A percentile compares a stretch with the other conserved stretches of the same genome.
These are phyloP conservation scores for Zymoseptoria tritici DNA, from an alignment of 2,329 filamentous ascomycete species.

Conservation along the genomic window DNA sequence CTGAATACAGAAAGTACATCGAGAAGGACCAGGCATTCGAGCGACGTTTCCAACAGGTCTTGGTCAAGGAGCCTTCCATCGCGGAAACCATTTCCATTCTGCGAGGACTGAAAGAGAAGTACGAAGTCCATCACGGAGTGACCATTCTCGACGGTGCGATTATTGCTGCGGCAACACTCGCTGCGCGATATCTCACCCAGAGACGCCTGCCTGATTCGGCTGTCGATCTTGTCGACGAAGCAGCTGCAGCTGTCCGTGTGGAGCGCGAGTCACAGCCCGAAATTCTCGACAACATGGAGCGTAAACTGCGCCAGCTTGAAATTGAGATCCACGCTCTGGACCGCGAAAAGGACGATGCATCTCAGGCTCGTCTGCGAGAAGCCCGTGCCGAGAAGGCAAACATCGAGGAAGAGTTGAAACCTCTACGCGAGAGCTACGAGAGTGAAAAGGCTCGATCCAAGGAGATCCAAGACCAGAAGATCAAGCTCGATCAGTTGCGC, in stretches of 20 bases:
- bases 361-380: conserved; percentile 69
- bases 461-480: conserved; percentile 60
- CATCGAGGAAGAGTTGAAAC: conserved; percentile 84
- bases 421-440: conserved; percentile 91
- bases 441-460: conserved; percentile 71
- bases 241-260: conserved; percentile 90
- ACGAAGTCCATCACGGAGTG: conserved; percentile 96
- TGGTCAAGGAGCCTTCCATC: conserved; percentile 89
- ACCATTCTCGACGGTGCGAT: conserved; percentile 92
- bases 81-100: conserved; percentile 92
- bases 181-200: conserved; percentile 85
- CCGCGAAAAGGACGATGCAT: conserved; percentile 90
- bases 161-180: conserved; percentile 82
- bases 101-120: conserved; percentile 95
- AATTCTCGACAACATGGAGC: conserved; percentile 87
- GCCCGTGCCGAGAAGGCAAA: conserved; percentile 90
- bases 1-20: conserved; percentile 97
- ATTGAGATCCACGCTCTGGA: conserved; percentile 95
- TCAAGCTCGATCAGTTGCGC: conserved; percentile 86
- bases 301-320: conserved; percentile 79
- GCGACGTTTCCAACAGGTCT: conserved; percentile 94
- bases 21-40: conserved; percentile 98
- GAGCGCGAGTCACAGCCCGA: conserved; percentile 95
- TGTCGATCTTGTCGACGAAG: conserved; percentile 93
- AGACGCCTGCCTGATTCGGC: conserved; percentile 91